phyloP scores from a whole-genome alignment of 225 moss, liverwort and hornwort genomes.

The Antitrichia curtipendula region DNA sequence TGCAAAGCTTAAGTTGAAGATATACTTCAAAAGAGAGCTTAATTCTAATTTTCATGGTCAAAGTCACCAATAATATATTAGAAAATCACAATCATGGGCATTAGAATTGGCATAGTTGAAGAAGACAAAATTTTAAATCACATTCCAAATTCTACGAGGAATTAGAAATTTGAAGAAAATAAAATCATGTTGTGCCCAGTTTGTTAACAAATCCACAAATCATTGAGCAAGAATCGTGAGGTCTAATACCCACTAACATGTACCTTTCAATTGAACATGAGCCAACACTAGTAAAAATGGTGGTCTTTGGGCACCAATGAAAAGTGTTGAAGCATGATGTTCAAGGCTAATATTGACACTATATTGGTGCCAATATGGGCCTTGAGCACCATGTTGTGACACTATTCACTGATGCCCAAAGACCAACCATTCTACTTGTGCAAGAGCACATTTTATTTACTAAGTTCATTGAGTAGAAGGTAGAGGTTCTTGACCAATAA shows the following conservation, averaged over 20 bases:
- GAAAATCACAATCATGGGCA: accelerated
- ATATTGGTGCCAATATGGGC: neutral
- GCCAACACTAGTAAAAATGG: neutral
- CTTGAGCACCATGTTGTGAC: neutral
- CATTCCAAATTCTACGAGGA: neutral
- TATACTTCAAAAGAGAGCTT: neutral
- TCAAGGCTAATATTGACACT: too few species aligned
- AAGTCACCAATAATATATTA: neutral
- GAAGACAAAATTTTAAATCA: neutral
- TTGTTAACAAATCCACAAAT: neutral
- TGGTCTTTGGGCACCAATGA: neutral
- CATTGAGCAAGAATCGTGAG: neutral
- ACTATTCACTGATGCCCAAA: neutral
- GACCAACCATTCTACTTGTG: too few species aligned
- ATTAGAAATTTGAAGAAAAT: accelerated
- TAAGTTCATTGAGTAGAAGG: neutral
- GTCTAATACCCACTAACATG: neutral
- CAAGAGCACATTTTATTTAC: neutral
- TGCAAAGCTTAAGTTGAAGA: neutral
- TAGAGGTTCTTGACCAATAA: neutral
- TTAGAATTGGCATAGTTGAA: neutral
- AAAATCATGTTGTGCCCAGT: neutral
- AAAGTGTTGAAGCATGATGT: neutral
- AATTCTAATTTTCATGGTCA: neutral
- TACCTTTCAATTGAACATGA: neutral